Percentiles rank a stretch among this genome's conserved stretches.
phyloP scores from a whole-genome alignment of 1,284 basidiomycete genomes.

The Rugosomyces carneus region DNA sequence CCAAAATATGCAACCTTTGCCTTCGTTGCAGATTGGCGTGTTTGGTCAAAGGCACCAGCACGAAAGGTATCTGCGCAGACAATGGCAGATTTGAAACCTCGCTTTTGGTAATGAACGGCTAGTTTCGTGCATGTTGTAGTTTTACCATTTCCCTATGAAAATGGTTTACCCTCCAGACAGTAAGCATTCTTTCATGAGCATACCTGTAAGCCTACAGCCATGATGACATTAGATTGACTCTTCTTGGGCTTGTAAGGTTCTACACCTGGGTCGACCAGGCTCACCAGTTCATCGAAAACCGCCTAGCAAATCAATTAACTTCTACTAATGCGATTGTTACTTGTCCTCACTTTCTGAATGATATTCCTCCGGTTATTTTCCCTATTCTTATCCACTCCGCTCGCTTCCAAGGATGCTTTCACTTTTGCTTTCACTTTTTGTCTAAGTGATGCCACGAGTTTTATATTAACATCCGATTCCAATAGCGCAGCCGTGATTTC shows the following conservation, averaged over 20 bases:
- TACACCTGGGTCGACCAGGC: constrained; percentile 90
- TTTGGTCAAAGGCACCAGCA: constrained; percentile 99
- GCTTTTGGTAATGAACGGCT: constrained; percentile 95
- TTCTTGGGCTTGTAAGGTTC: constrained; percentile 97
- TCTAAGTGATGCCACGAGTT: constrained; percentile 84
- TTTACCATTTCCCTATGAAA: constrained; percentile 90
- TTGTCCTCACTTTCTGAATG: constrained; percentile 71
- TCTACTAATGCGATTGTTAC: constrained; percentile 1
- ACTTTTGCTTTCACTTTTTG: constrained; percentile 89
- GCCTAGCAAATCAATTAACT: constrained; percentile 47
- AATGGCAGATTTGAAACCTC: constrained; percentile 96
- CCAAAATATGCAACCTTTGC: constrained; percentile 99
- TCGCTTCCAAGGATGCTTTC: constrained; percentile 67
- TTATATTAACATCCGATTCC: constrained; percentile 98
- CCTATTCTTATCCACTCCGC: constrained; percentile 65
- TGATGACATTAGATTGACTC: constrained; percentile 91
- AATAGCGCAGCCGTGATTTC: constrained; percentile 92
- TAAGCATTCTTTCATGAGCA: constrained; percentile 18
- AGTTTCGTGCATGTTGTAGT: constrained; percentile 98
- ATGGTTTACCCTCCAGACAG: constrained; percentile 7
- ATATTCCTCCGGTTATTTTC: constrained; percentile 81
- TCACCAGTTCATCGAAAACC: constrained; percentile 95
- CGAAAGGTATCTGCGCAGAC: constrained; percentile 99
- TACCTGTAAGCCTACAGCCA: constrained; percentile 95
- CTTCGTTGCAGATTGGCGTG: constrained; percentile 89